These are phyloP conservation scores for Oryza punctata DNA, from an alignment of 176 grass and related monocot genomes.

Conservation along the genomic window DNA sequence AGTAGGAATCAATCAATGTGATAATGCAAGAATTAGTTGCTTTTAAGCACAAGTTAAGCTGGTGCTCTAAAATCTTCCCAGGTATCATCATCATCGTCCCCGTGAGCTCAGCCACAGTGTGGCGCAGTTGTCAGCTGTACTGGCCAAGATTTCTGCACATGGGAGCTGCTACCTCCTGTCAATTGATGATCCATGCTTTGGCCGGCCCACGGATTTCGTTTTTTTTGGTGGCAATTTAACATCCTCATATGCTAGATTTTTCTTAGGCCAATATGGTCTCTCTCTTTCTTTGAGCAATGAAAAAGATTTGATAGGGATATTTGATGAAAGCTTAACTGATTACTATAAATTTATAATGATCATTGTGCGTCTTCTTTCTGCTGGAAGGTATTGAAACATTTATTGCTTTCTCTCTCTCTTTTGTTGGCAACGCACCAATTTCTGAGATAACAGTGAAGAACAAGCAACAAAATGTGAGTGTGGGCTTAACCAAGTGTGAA, in stretches of 20 bases:
- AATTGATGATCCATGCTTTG: not conserved
- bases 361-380: not conserved
- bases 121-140: conserved; percentile 14
- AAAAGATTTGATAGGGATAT: conserved; percentile 29
- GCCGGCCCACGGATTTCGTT: conserved; percentile 1
- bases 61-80: conserved; percentile 3
- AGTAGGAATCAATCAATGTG: not conserved
- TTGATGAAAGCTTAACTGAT: not conserved
- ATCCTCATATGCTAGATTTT: conserved; percentile 40
- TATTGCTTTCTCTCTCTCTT: not conserved
- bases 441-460: not conserved
- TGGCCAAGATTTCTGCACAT: conserved; percentile 39
- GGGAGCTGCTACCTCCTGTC: conserved; percentile 15
- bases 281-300: not conserved
- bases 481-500: too few species aligned
- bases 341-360: not conserved
- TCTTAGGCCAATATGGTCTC: conserved; percentile 12
- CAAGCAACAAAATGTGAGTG: not conserved
- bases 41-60: conserved; percentile 31
- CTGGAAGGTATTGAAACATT: not conserved
- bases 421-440: not conserved
- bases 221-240: conserved; percentile 10
- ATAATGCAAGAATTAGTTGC: conserved; percentile 16
- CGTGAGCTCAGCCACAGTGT: conserved; percentile 44
- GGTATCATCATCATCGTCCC: not conserved